phyloP scores from a whole-genome alignment of 1,139 yeast genomes.

The Pichia sp. region DNA sequence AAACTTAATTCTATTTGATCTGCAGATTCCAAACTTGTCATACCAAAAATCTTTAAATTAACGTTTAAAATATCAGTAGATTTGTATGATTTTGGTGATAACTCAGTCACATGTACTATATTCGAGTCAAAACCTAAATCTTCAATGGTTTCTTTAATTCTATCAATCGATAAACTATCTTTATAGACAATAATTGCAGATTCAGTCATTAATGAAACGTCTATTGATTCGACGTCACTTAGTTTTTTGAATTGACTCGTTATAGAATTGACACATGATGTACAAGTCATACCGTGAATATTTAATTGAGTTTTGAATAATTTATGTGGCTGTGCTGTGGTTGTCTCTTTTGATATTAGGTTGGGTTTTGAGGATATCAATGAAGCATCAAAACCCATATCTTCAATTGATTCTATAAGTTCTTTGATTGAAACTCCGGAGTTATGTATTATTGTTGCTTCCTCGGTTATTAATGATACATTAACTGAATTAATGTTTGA shows the following conservation, averaged over 20 bases:
- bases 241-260: constrained; percentile 44
- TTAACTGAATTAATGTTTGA: constrained; percentile 45
- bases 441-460: constrained; percentile 51
- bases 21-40: constrained; percentile 59
- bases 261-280: constrained; percentile 67
- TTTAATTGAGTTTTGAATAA: constrained; percentile 31
- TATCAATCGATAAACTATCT: constrained; percentile 28
- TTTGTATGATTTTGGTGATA: constrained; percentile 17
- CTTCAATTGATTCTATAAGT: constrained; percentile 51
- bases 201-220: constrained; percentile 67
- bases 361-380: constrained; percentile 7
- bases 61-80: constrained; percentile 13
- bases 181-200: constrained; percentile 54
- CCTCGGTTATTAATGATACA: constrained; percentile 71
- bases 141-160: constrained; percentile 48
- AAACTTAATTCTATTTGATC: constrained; percentile 43
- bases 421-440: constrained; percentile 16
- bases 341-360: neutral
- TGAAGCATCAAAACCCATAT: constrained; percentile 60
- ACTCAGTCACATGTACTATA: constrained; percentile 30
- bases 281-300: constrained; percentile 75
- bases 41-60: constrained; percentile 43
- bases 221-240: constrained; percentile 43
- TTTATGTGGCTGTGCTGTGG: neutral
- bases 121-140: constrained; percentile 62